Conservation (phyloP, 345 rosid genomes). For the Populus deltoides region DNA sequence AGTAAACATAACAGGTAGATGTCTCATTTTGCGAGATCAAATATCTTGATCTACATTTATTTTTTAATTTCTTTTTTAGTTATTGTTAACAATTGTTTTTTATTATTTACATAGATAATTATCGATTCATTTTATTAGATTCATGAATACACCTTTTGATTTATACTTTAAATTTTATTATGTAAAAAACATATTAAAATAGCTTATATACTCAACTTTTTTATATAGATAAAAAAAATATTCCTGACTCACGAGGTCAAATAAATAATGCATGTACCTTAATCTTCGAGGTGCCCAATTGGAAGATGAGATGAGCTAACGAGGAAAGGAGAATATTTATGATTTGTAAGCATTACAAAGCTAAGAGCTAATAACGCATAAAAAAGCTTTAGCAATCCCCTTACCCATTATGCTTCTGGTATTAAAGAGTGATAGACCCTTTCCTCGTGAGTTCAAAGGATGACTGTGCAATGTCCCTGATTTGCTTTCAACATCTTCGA, state of each 20-base stretch:
- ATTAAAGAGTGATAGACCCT: background rate
- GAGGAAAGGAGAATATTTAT: background rate
- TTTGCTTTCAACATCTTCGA: background rate
- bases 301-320: background rate
- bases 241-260: too few species aligned
- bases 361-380: background rate
- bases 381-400: background rate
- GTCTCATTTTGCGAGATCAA: rapidly evolving
- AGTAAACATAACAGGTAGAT: rapidly evolving
- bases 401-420: background rate
- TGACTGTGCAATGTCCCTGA: background rate
- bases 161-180: too few species aligned
- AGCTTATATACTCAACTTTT: too few species aligned
- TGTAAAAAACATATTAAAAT: too few species aligned
- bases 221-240: too few species aligned
- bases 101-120: too few species aligned
- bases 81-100: too few species aligned
- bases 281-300: background rate
- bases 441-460: background rate
- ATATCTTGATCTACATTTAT: too few species aligned
- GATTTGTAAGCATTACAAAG: background rate
- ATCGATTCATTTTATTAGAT: too few species aligned
- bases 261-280: background rate
- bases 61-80: too few species aligned
- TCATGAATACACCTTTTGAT: too few species aligned